These are phyloP conservation scores for Guadua angustifolia DNA, from an alignment of 176 grass and related monocot genomes.

Conservation along the genomic window DNA sequence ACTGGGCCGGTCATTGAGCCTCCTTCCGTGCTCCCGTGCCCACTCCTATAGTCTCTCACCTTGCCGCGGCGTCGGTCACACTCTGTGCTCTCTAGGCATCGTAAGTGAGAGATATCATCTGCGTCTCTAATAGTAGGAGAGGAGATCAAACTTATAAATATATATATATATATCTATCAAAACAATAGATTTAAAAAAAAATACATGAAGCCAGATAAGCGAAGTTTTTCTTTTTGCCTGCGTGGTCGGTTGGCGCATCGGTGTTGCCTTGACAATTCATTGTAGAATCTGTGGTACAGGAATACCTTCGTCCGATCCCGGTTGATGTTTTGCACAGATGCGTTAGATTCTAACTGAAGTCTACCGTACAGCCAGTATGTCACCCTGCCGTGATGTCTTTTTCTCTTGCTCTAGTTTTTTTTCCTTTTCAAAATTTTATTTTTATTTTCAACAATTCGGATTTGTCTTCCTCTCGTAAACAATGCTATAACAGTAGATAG, in stretches of 20 bases:
- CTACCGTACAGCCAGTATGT: not conserved
- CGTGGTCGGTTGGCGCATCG: constrained; percentile 6
- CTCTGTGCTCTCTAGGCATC: too few species aligned
- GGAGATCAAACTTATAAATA: too few species aligned
- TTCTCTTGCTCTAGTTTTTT: not conserved
- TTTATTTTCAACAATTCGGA: not conserved
- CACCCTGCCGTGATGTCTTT: not conserved
- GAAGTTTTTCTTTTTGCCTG: not conserved
- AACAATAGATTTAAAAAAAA: too few species aligned
- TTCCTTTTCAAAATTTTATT: not conserved
- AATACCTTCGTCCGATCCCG: constrained; percentile 5
- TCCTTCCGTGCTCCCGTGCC: too few species aligned
- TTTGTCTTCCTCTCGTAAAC: not conserved
- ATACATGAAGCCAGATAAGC: too few species aligned
- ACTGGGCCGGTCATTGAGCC: too few species aligned
- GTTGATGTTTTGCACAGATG: not conserved
- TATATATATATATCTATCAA: too few species aligned
- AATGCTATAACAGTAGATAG: not conserved
- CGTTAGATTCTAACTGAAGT: constrained; percentile 24
- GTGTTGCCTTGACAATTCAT: constrained; percentile 8
- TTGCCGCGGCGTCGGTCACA: too few species aligned
- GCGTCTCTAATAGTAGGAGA: too few species aligned
- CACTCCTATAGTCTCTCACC: too few species aligned
- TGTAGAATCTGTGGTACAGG: constrained; percentile 11
- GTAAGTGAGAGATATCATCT: too few species aligned